These are phyloP conservation scores for Elsinoe batatas DNA, from an alignment of 2,329 filamentous ascomycete species.

Conservation along the genomic window DNA sequence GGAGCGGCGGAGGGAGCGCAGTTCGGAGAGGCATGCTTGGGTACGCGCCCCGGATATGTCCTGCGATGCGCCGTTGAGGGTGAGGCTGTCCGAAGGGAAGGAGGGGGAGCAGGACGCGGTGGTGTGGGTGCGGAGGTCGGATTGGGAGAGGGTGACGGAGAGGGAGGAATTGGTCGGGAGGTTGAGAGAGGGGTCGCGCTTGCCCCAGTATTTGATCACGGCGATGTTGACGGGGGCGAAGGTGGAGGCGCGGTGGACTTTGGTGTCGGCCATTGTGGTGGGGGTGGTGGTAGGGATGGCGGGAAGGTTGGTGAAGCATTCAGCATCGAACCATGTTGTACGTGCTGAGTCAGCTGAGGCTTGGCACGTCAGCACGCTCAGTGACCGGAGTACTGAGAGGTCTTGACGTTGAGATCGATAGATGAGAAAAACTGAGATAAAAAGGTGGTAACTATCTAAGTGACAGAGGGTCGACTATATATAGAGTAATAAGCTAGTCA, in stretches of 20 bases:
- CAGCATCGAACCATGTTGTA: conserved; percentile 13
- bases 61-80: conserved; percentile 73
- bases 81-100: conserved; percentile 62
- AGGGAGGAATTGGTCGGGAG: conserved; percentile 96
- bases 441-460: no score
- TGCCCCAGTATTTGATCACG: conserved; percentile 99
- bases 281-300: background rate
- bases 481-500: no score
- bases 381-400: no score
- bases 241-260: conserved; percentile 82
- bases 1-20: conserved; percentile 64
- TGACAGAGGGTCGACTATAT: no score
- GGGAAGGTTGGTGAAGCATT: background rate
- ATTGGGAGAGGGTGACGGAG: conserved; percentile 89
- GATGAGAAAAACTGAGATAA: no score
- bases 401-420: no score
- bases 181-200: conserved; percentile 87
- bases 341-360: no score
- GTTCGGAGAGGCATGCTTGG: conserved; percentile 85
- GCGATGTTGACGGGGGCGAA: conserved; percentile 97
- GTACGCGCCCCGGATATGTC: conserved; percentile 81
- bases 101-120: conserved; percentile 78
- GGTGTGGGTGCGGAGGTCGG: conserved; percentile 87
- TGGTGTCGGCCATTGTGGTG: conserved; percentile 31
- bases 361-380: no score